These are phyloP conservation scores for Lecanoromycetidae sp. DNA, from an alignment of 2,329 filamentous ascomycete species.

Conservation along the genomic window DNA sequence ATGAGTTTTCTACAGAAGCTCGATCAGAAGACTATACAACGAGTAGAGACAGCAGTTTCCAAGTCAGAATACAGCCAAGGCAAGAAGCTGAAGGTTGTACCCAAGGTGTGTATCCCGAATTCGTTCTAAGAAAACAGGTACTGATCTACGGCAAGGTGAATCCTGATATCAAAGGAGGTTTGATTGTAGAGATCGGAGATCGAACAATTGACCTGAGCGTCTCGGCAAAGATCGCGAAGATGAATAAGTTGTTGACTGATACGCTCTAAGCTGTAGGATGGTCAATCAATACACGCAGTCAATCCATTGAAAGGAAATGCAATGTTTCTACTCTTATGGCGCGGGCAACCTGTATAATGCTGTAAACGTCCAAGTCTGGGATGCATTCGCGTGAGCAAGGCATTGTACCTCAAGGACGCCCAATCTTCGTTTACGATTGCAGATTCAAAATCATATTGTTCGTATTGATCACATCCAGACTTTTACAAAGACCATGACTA, in stretches of 20 bases:
- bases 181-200: conserved; percentile 93
- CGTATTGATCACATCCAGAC: too few relatives aligned
- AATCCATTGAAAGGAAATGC: too few relatives aligned
- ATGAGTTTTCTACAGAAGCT: conserved; percentile 47
- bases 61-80: conserved; percentile 84
- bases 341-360: too few relatives aligned
- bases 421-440: too few relatives aligned
- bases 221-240: conserved; percentile 85
- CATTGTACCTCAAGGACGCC: too few relatives aligned
- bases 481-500: too few relatives aligned
- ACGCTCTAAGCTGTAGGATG: conserved; percentile 49
- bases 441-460: too few relatives aligned
- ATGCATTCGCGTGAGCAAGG: too few relatives aligned
- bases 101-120: conserved; percentile 49
- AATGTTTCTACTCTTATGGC: too few relatives aligned
- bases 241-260: conserved; percentile 98
- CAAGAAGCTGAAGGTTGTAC: conserved; percentile 96
- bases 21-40: conserved; percentile 71
- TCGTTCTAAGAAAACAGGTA: background rate
- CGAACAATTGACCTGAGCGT: conserved; percentile 96
- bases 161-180: conserved; percentile 83
- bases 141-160: conserved; percentile 52
- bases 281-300: background rate
- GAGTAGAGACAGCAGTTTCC: conserved; percentile 74
- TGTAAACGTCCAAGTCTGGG: too few relatives aligned